Percentiles rank a stretch among this genome's conserved stretches.
Evolutionary conservation across 2,329 filamentous ascomycete genomes (phyloP).

Genomic region (Hypoxylon sp.): DNA sequence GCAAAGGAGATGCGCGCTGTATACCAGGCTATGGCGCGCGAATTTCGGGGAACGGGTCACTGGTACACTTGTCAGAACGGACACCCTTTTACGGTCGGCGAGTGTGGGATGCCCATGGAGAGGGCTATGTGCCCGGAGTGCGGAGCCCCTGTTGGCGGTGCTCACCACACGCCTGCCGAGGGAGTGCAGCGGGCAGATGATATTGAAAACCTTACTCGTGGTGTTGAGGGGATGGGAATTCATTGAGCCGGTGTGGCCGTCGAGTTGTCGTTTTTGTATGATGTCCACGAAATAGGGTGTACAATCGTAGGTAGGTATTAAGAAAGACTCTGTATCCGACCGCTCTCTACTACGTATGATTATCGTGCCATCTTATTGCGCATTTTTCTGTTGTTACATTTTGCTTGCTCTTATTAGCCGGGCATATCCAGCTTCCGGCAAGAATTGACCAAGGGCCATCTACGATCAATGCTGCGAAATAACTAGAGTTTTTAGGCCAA

Average conservation of each 20-base stretch:
- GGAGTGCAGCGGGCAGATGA: conserved; percentile 67
- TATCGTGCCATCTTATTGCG: conserved; percentile 1
- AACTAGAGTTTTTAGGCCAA: background rate
- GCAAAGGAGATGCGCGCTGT: conserved; percentile 67
- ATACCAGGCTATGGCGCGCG: conserved; percentile 62
- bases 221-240: conserved; percentile 30
- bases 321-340: conserved; percentile 9
- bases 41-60: conserved; percentile 69
- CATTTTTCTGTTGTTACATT: conserved; percentile 1
- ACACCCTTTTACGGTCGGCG: conserved; percentile 75
- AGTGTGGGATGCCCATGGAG: conserved; percentile 78
- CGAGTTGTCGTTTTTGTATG: conserved; percentile 1
- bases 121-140: conserved; percentile 74
- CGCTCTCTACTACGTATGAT: conserved; percentile 16
- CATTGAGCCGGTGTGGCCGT: conserved; percentile 11
- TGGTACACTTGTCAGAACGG: conserved; percentile 73
- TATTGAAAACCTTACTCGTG: conserved; percentile 60
- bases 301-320: conserved; percentile 1
- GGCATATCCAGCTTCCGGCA: background rate
- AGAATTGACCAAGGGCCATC: background rate
- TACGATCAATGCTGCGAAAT: conserved; percentile 6
- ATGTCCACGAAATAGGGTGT: conserved; percentile 1
- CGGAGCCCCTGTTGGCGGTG: conserved; percentile 69
- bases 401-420: conserved; percentile 16
- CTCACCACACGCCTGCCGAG: conserved; percentile 62